Base-by-base conservation (phyloP, 2,329 filamentous ascomycete species). In the Apiospora arundinis region DNA sequence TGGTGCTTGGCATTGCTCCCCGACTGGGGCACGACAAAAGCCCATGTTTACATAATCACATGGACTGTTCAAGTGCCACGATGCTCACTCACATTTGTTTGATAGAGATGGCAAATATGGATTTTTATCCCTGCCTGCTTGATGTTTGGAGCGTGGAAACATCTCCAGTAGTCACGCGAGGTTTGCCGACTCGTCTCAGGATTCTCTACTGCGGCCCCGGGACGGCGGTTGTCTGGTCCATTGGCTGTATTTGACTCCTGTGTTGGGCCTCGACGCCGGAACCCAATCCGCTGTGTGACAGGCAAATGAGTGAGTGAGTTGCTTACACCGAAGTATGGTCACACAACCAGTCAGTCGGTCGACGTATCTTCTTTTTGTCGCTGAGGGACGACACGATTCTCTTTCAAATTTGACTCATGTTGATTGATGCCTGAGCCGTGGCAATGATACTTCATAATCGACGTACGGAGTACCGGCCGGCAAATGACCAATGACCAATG, bases 251-350 rank as follows among this genome's bases (percentile, higher is more conserved):
- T 63, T 28, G 56, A 40, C 56, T 63, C 56, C 56, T 63, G 56
- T 9, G 56, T 63, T 63, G 56, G 56, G 56, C 56, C 56, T 63
- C 56, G 56, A 63, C 11, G 56, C 18, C 32, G 21, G 32, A 63
- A 63, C 56, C 56, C 56, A 63, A 63, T 37, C 18, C 9, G 32
- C 56, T n/a, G 56, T 40, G 56, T 63, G 56, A 63, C 52, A 37
- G 52, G 32, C 56, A 40, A 40, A 60, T 60, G 28, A 32, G 4
- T 60, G 52, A 60, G 7, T 60, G 28, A 60, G 18, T 32, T 60
- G 52, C 28, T 32, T 60, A 37, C 52, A 37, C 18, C 14, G 28
- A 21, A 60, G 52, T 37, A 37, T 37, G 28, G 52, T 60, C 28
- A 37, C 28, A 60, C 52, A 60, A 45, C 16, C 48, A 23, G 28